Conservation (phyloP, 495 filamentous ascomycete genomes). For the Terfezia boudieri region DNA sequence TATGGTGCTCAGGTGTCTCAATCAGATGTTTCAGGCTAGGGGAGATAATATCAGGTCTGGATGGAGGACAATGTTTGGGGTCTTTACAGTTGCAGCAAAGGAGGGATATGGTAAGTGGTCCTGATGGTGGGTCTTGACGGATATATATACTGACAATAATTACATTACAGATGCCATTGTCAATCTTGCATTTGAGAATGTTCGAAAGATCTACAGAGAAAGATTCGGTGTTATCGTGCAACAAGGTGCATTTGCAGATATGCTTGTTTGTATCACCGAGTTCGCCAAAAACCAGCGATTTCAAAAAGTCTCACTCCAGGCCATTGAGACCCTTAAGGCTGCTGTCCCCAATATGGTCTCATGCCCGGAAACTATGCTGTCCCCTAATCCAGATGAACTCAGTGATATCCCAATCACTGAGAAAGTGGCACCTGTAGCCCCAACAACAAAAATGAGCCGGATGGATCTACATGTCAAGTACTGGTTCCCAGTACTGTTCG, state of each 20-base stretch:
- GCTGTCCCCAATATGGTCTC: constrained; percentile 84
- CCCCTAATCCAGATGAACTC: constrained; percentile 24
- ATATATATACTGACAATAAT: constrained; percentile 13
- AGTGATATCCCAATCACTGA: constrained; percentile 11
- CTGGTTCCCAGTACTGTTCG: constrained; percentile 95
- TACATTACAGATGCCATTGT: constrained; percentile 56
- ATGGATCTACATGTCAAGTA: constrained; percentile 46
- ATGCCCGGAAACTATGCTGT: constrained; percentile 87
- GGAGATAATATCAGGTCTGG: constrained; percentile 92
- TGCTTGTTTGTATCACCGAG: constrained; percentile 87
- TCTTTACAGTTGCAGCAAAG: constrained; percentile 83
- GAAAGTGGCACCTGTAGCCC: constrained; percentile 24
- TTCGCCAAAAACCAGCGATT: constrained; percentile 97
- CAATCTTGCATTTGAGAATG: constrained; percentile 87
- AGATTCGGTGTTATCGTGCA: constrained; percentile 88
- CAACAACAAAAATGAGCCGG: constrained; percentile 46
- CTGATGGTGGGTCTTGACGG: background rate
- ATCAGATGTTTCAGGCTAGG: constrained; percentile 94
- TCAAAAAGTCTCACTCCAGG: constrained; percentile 91
- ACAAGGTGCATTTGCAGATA: constrained; percentile 87
- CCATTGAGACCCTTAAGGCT: constrained; percentile 81
- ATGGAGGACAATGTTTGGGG: constrained; percentile 98
- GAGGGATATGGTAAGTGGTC: constrained; percentile 50
- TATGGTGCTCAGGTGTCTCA: constrained; percentile 89
- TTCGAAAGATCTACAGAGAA: constrained; percentile 94